phyloP scores from a whole-genome alignment of 345 rosid species.

The Streptanthus diversifolius region DNA sequence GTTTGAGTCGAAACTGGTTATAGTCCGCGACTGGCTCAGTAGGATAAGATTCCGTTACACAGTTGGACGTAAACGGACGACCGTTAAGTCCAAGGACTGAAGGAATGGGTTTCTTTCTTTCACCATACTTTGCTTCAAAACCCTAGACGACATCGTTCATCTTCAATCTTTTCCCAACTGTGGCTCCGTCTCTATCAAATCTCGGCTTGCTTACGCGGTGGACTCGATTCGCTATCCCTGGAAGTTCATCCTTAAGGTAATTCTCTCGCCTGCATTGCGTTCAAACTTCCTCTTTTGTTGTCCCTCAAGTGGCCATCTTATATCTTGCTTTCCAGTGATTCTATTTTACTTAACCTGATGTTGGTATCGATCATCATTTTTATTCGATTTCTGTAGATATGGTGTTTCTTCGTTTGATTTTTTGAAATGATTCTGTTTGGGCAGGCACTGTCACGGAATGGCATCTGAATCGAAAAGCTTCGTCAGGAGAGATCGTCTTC shows the following conservation, averaged over 20 bases:
- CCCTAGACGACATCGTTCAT: slow-evolving; percentile 5
- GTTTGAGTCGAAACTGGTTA: not conserved
- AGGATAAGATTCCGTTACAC: not conserved
- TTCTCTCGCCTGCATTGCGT: not conserved
- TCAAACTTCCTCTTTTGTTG: not conserved
- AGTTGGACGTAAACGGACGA: not conserved
- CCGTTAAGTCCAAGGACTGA: not conserved
- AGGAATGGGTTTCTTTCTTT: not conserved
- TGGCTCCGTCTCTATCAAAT: slow-evolving; percentile 23
- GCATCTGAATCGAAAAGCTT: slow-evolving; percentile 68
- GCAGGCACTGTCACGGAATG: slow-evolving; percentile 53
- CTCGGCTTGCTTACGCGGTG: slow-evolving; percentile 16
- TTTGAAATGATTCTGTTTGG: not conserved
- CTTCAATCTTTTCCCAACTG: slow-evolving; percentile 1
- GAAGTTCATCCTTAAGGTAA: slow-evolving; percentile 13
- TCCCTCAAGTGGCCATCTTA: not conserved
- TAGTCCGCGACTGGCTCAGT: not conserved
- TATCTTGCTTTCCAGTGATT: too few species aligned
- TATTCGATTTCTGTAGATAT: not conserved
- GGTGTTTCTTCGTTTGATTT: not conserved
- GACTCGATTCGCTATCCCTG: slow-evolving; percentile 1
- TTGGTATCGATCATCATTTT: not conserved
- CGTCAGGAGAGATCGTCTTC: slow-evolving; percentile 71
- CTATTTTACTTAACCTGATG: not conserved
- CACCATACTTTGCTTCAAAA: not conserved